Conservation (phyloP, 2,329 filamentous ascomycete species). For the Arthrobotrys entomopaga region DNA sequence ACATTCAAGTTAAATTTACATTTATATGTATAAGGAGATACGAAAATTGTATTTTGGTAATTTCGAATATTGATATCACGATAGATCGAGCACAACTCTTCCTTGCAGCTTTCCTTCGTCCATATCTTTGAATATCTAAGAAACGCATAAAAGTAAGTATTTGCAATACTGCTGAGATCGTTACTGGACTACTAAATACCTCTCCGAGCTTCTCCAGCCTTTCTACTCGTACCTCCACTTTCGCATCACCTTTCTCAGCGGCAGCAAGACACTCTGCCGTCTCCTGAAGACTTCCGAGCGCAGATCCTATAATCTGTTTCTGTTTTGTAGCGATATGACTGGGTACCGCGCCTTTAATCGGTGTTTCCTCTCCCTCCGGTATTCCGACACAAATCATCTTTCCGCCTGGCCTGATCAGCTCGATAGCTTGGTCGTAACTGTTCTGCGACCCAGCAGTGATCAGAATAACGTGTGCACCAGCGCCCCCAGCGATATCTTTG, state of each 20-base stretch:
- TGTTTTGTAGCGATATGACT: slow-evolving; percentile 39
- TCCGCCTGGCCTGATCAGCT: slow-evolving; percentile 22
- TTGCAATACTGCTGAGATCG: not conserved
- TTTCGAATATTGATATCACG: no score
- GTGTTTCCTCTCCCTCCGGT: slow-evolving; percentile 38
- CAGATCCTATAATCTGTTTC: slow-evolving; percentile 39
- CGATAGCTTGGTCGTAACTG: slow-evolving; percentile 38
- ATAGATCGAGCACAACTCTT: slow-evolving; percentile 40
- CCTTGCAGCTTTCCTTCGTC: slow-evolving; percentile 34
- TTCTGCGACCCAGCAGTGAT: slow-evolving; percentile 38
- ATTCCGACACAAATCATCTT: slow-evolving; percentile 49
- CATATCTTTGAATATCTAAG: slow-evolving; percentile 44
- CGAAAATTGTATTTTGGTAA: no score
- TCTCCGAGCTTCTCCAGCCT: slow-evolving; percentile 42
- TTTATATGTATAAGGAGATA: no score
- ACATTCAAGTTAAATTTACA: no score
- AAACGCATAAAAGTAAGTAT: not conserved
- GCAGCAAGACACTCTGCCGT: slow-evolving; percentile 33
- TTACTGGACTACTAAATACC: not conserved
- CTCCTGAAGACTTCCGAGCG: slow-evolving; percentile 36
- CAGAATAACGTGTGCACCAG: slow-evolving; percentile 33
- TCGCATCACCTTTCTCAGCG: slow-evolving; percentile 39
- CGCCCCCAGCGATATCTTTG: slow-evolving; percentile 54
- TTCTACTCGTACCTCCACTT: slow-evolving; percentile 33
- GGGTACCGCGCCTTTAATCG: slow-evolving; percentile 32